Evolutionary conservation across 306 rosid genomes (phyloP).

Genomic region (Cyamopsis tetragonoloba): DNA sequence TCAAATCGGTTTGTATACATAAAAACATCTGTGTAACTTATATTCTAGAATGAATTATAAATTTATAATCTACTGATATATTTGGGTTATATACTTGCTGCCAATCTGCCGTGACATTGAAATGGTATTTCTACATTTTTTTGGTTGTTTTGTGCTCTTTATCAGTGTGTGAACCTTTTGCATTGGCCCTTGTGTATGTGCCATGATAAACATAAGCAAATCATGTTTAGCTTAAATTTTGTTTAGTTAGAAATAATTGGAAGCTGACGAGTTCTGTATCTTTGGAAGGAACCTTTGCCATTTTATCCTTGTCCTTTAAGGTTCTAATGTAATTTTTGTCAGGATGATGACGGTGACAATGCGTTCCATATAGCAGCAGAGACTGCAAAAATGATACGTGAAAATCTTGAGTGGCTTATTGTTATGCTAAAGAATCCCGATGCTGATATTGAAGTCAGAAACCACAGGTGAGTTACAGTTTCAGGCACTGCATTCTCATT

Average conservation of each 20-base stretch:
- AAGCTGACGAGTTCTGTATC: background rate
- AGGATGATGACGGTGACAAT: constrained; percentile 97
- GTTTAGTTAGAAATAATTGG: constrained; percentile 12
- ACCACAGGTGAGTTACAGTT: constrained; percentile 69
- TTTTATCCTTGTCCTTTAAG: background rate
- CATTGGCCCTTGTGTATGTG: background rate
- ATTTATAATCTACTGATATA: background rate
- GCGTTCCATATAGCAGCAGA: constrained; percentile 97
- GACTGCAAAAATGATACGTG: constrained; percentile 93
- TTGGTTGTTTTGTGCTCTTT: background rate
- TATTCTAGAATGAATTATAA: background rate
- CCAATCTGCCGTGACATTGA: constrained; percentile 14
- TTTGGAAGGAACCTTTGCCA: background rate
- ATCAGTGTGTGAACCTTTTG: constrained; percentile 10
- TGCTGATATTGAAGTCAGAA: constrained; percentile 88
- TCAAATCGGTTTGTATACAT: no score
- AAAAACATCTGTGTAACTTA: no score
- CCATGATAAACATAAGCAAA: background rate
- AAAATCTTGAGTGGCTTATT: constrained; percentile 95
- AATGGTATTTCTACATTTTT: background rate
- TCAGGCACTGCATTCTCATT: background rate
- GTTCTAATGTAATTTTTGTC: constrained; percentile 30
- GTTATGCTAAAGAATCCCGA: constrained; percentile 75
- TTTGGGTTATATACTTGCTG: background rate
- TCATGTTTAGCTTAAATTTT: constrained; percentile 4